Conservation (phyloP, 1,139 yeast species). For the Yamadazyma siamensis region DNA sequence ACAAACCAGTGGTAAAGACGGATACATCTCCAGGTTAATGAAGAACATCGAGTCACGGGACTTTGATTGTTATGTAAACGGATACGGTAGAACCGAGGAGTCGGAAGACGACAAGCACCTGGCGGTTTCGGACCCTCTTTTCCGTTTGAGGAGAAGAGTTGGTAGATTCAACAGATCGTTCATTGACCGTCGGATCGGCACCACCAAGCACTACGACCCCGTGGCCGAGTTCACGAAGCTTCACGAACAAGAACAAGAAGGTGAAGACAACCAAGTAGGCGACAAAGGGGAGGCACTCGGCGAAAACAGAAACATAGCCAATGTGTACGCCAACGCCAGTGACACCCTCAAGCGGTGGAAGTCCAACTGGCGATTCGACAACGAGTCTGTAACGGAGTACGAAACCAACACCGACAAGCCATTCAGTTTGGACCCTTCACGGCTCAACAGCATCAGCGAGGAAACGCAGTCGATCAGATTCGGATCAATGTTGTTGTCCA, state of each 20-base stretch:
- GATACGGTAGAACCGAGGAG: constrained; percentile 23
- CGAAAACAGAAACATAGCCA: constrained; percentile 10
- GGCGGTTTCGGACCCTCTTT: constrained; percentile 51
- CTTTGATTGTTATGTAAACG: constrained; percentile 44
- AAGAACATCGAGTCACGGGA: constrained; percentile 46
- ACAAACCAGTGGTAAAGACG: constrained; percentile 18
- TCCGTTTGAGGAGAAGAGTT: constrained; percentile 68
- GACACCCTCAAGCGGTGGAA: constrained; percentile 54
- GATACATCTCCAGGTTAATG: constrained; percentile 37
- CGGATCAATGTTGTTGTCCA: constrained; percentile 86
- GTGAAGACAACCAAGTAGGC: constrained; percentile 8
- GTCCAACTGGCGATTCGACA: constrained; percentile 76
- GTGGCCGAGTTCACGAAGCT: constrained; percentile 36
- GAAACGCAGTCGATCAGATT: constrained; percentile 88
- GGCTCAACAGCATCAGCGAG: constrained; percentile 75
- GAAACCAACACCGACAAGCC: constrained; percentile 49
- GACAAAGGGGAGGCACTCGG: constrained; percentile 2
- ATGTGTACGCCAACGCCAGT: constrained; percentile 51
- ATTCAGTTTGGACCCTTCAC: constrained; percentile 62
- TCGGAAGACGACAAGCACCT: not conserved
- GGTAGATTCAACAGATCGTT: constrained; percentile 72
- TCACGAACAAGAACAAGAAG: constrained; percentile 22
- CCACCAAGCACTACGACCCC: constrained; percentile 22
- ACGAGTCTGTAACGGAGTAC: constrained; percentile 48
- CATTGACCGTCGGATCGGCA: constrained; percentile 60